Base-by-base conservation (phyloP, 2,329 filamentous ascomycete species). In the Fusarium subtropicale region DNA sequence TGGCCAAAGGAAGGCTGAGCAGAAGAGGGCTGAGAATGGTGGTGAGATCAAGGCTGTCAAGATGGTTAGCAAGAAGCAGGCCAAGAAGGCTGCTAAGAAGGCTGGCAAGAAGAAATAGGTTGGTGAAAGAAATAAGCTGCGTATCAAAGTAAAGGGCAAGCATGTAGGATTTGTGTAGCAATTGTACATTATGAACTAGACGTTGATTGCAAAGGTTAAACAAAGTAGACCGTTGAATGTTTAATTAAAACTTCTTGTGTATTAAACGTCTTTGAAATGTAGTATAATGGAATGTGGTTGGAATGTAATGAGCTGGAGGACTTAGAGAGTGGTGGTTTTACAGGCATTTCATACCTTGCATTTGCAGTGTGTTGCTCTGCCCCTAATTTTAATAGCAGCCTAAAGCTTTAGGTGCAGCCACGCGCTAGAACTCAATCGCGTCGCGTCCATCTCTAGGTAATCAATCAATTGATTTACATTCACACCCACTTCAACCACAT, bases 1-100 rank as follows among this genome's bases (percentile, higher is more conserved):
- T 58, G 81, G 81, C 1, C 79, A 82, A 77, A 77, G 77, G 69
- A 79, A 79, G 77, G 79, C 80, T 30, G 77, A 73, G 63, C 70
- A 64, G 64, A 77, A 72, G 74, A 76, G 78, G 58, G 74, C 72
- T 11, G 77, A 77, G 69, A 73, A 72, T 24, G 79, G 77, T 28
- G 76, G 69, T 8, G 76, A 74, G 16, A 68, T 72, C 13, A 72
- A 76, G 66, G 68, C 67, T 48, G 75, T 73, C 9, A 80, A 79
- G 75, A 64, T 70, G 39, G 73, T 79, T 39, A 78, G 75, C 69
- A 77, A 78, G 75, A 81, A 81, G 76, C 78, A 76, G 15, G 76
- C 77, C 7, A 80, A 77, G 72, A 76, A 77, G 74, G 75, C 73
- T 15, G 73, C 75, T 6, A 80, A 80, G 76, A 77, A 80, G 75